Conservation (phyloP, 805 yeast species). For the Lachancea fermentati region DNA sequence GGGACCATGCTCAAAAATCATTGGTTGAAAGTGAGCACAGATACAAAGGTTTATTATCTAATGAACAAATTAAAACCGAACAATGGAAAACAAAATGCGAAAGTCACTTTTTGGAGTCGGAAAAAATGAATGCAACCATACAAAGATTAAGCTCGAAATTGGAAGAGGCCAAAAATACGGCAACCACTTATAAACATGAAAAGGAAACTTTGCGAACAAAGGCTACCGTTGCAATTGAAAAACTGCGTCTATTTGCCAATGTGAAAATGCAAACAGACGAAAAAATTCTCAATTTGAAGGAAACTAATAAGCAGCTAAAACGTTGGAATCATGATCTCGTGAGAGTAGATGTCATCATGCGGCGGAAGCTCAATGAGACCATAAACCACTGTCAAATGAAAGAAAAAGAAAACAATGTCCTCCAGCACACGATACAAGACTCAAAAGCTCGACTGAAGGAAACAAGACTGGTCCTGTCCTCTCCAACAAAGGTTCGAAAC, state of each 20-base stretch:
- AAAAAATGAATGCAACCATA: background rate
- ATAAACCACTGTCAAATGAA: slow-evolving; percentile 1
- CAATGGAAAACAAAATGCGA: background rate
- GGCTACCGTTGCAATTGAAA: background rate
- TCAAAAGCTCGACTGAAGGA: background rate
- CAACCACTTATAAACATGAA: background rate
- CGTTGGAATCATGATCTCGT: background rate
- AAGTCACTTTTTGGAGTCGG: background rate
- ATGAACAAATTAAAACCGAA: background rate
- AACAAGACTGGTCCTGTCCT: background rate
- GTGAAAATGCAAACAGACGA: background rate
- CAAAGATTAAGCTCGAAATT: no score
- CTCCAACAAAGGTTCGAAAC: no score
- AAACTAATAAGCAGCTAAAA: background rate
- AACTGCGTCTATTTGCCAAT: background rate
- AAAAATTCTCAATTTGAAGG: background rate
- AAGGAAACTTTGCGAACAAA: background rate
- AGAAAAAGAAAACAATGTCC: slow-evolving; percentile 2
- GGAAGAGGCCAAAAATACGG: background rate
- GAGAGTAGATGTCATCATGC: background rate
- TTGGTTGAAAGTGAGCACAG: background rate
- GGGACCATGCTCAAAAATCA: background rate
- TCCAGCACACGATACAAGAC: slow-evolving; percentile 1
- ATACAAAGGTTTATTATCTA: background rate
- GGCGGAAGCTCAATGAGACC: slow-evolving; percentile 1